These are phyloP conservation scores for Yamadazyma jaroonii DNA, from an alignment of 1,139 yeast genomes.

Conservation along the genomic window DNA sequence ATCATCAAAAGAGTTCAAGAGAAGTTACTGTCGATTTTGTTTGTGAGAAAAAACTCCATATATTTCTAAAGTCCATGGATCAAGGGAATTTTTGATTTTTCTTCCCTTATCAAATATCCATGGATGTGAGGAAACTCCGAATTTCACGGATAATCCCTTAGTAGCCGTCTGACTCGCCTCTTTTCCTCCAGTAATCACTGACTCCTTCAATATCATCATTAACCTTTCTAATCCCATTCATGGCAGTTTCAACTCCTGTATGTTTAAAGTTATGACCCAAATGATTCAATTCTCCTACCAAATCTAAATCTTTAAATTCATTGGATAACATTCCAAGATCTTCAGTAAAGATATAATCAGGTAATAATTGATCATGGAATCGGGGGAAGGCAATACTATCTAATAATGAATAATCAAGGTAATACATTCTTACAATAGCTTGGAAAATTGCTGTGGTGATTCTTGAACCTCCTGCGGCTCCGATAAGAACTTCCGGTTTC, in stretches of 20 bases:
- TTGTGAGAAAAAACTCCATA: background rate
- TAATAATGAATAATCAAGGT: constrained; percentile 55
- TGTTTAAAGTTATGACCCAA: constrained; percentile 31
- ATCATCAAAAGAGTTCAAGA: no score
- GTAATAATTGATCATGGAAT: constrained; percentile 84
- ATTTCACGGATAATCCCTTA: constrained; percentile 9
- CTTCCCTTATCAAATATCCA: background rate
- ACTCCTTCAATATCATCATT: constrained; percentile 32
- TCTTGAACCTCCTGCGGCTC: constrained; percentile 94
- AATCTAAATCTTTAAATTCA: constrained; percentile 18
- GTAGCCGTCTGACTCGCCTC: constrained; percentile 43
- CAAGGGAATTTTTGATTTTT: background rate
- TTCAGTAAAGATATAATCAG: constrained; percentile 67
- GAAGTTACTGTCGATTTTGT: background rate
- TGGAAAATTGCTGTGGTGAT: constrained; percentile 84
- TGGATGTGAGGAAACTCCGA: background rate
- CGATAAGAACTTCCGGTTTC: constrained; percentile 65
- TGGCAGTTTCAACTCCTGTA: constrained; percentile 39
- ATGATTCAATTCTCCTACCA: constrained; percentile 14
- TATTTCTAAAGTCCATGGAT: no score
- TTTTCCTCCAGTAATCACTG: constrained; percentile 45
- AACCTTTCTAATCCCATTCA: constrained; percentile 38
- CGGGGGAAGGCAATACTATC: constrained; percentile 77
- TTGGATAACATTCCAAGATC: constrained; percentile 28
- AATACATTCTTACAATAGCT: constrained; percentile 66